These are phyloP conservation scores for Lagerstroemia fauriei DNA, from an alignment of 441 rosid species.

Conservation along the genomic window DNA sequence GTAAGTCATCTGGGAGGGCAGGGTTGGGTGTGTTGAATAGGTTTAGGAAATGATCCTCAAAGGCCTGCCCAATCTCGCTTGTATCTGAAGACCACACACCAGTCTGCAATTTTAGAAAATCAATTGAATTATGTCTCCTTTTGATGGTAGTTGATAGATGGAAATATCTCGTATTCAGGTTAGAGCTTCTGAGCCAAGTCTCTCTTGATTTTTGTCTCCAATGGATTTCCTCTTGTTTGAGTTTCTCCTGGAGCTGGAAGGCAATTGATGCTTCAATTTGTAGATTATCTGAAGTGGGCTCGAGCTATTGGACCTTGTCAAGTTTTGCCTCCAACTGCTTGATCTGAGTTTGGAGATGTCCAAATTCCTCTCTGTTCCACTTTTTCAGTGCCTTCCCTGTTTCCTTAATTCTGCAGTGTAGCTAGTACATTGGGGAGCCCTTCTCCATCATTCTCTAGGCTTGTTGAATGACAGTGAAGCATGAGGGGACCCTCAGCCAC, in stretches of 20 bases:
- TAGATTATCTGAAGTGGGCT: neutral
- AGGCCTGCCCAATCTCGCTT: too few relatives aligned
- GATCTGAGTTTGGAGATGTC: neutral
- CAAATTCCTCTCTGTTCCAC: too few relatives aligned
- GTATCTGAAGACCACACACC: too few relatives aligned
- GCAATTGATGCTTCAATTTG: neutral
- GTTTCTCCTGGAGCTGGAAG: too few relatives aligned
- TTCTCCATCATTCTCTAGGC: neutral
- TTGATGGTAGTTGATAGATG: neutral
- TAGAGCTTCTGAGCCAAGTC: neutral
- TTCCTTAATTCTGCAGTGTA: neutral
- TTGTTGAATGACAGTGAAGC: neutral
- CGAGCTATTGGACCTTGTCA: neutral
- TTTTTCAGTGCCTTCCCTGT: too few relatives aligned
- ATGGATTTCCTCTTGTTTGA: neutral
- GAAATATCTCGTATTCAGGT: neutral
- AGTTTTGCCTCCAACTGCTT: neutral
- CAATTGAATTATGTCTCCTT: neutral
- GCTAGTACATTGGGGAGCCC: neutral
- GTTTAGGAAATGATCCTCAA: too few relatives aligned
- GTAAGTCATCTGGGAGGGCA: too few relatives aligned
- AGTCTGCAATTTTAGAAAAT: too few relatives aligned
- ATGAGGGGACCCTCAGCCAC: neutral
- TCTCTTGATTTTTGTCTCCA: neutral
- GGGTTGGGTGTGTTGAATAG: too few relatives aligned